These are phyloP conservation scores for Sporisorium iseilematis-ciliati DNA, from an alignment of 1,284 basidiomycete genomes.

Conservation along the genomic window DNA sequence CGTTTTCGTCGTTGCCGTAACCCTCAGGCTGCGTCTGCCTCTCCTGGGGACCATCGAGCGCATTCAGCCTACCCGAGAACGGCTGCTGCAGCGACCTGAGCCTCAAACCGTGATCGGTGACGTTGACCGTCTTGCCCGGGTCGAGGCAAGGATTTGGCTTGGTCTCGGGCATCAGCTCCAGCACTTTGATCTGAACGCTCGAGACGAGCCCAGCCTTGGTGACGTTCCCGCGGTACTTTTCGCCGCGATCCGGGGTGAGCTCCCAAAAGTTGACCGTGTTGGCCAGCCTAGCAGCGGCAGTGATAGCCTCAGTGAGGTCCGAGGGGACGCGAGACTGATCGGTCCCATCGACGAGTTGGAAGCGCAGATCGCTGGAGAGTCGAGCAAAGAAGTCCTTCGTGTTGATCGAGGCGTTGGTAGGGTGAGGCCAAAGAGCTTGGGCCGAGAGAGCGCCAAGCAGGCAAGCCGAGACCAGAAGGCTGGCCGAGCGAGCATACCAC, in stretches of 20 bases:
- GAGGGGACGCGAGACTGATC: conserved; percentile 32
- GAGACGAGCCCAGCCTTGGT: conserved; percentile 54
- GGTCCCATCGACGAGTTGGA: conserved; percentile 71
- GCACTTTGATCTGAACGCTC: conserved; percentile 41
- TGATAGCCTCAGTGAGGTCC: conserved; percentile 75
- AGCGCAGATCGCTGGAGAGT: conserved; percentile 73
- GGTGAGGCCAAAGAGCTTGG: conserved; percentile 67
- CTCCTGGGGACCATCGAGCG: not conserved
- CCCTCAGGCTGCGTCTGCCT: conserved; percentile 2
- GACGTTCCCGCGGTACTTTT: conserved; percentile 70
- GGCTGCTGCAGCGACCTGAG: conserved; percentile 14
- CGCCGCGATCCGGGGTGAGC: conserved; percentile 74
- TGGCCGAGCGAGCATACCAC: conserved; percentile 18
- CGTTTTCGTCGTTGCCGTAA: not conserved
- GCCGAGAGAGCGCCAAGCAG: conserved; percentile 22
- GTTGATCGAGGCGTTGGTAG: conserved; percentile 74
- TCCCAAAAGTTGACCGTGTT: conserved; percentile 73
- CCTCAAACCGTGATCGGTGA: not conserved
- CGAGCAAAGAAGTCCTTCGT: conserved; percentile 71
- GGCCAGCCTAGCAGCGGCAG: conserved; percentile 33
- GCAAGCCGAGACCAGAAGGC: conserved; percentile 19
- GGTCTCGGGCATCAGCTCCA: conserved; percentile 34
- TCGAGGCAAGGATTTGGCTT: conserved; percentile 27
- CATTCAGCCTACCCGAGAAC: conserved; percentile 13
- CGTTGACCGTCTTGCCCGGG: not conserved